phyloP scores from a whole-genome alignment of 768 basidiomycete species.

The Fomitopsis pulvina region DNA sequence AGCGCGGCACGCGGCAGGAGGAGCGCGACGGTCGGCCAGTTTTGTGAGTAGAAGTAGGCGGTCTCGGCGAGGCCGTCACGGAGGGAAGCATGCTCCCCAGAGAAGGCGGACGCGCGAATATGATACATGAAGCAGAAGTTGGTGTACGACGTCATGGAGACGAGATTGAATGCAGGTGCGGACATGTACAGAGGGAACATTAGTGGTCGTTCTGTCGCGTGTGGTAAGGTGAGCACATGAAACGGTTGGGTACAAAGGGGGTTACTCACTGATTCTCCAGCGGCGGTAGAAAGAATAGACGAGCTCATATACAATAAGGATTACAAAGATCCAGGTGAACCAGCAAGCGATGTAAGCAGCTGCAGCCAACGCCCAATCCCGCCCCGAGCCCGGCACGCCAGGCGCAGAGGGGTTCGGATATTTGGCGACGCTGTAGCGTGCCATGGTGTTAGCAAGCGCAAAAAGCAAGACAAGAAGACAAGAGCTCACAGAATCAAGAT shows the following conservation, averaged over 20 bases:
- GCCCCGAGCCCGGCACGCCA: conserved; percentile 64
- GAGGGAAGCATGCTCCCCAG: conserved; percentile 39
- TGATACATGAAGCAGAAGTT: conserved; percentile 83
- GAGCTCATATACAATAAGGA: conserved; percentile 73
- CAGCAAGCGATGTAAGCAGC: conserved; percentile 83
- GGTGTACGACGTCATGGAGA: conserved; percentile 71
- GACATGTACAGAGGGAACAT: conserved; percentile 83
- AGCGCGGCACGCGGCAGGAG: conserved; percentile 80
- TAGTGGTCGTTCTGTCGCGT: conserved; percentile 67
- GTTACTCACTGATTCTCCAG: conserved; percentile 78
- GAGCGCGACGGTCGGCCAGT: conserved; percentile 73
- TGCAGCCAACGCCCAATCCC: conserved; percentile 76
- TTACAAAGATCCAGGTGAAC: conserved; percentile 63
- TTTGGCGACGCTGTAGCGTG: conserved; percentile 63
- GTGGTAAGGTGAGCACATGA: background rate
- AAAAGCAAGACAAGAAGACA: background rate
- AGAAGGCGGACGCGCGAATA: conserved; percentile 65
- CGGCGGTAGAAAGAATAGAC: conserved; percentile 68
- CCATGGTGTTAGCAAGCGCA: background rate
- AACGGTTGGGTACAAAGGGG: conserved; percentile 7
- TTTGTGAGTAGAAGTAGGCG: conserved; percentile 80
- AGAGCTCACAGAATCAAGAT: conserved; percentile 72
- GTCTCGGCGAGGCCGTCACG: conserved; percentile 73
- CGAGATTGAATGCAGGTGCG: conserved; percentile 67
- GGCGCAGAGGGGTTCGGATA: conserved; percentile 64